Base-by-base conservation (phyloP, 2,329 filamentous ascomycete genomes). In the Talaromyces pinophilus region DNA sequence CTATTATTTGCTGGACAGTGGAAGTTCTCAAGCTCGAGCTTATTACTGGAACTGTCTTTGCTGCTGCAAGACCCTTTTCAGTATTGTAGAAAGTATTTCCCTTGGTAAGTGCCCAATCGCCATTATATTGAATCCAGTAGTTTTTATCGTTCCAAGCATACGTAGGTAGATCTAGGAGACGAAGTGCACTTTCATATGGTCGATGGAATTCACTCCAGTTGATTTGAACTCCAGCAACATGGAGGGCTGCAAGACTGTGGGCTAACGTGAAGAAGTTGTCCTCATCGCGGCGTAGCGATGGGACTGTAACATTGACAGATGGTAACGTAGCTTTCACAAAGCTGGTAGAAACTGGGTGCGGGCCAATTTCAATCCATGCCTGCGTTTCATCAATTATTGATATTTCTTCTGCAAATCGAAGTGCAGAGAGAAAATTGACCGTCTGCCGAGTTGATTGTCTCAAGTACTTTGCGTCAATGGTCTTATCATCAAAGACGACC, bases 321-420 rank as follows among this genome's bases (percentile, higher is more conserved):
- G 84, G 85, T 63, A 90, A 83, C 3, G 85, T 87, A 17, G 86
- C 84, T 80, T 89, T 90, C 69, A 92, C 84, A 84, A 92, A 88
- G 67, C 85, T 85, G 54, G 84, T 83, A 76, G 87, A 90, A 15
- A 92, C 85, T 0, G 90, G 89, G 72, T 92, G 88, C 44, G 90
- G 89, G n/a, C 90, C 90, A 69, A 92, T 80, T 75, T 93, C 90
- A 65, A 93, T 80, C 86, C 87, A 92, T 38, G 87, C 83, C 5
- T 88, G 90, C 77, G 88, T 87, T 69, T 88, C 86, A 68, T 89
- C 84, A 59, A 91, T 86, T 17, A 84, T 76, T 67, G 84, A 85
- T n/a, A 83, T 80, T 59, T 85, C 80, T 72, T 87, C 84, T 7
- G 87, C 88, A 48, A 82, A 82, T 13, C 85, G 79, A 1, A 93